Evolutionary conservation across 768 basidiomycete genomes (phyloP).

Genomic region (Lepiota venenata): DNA sequence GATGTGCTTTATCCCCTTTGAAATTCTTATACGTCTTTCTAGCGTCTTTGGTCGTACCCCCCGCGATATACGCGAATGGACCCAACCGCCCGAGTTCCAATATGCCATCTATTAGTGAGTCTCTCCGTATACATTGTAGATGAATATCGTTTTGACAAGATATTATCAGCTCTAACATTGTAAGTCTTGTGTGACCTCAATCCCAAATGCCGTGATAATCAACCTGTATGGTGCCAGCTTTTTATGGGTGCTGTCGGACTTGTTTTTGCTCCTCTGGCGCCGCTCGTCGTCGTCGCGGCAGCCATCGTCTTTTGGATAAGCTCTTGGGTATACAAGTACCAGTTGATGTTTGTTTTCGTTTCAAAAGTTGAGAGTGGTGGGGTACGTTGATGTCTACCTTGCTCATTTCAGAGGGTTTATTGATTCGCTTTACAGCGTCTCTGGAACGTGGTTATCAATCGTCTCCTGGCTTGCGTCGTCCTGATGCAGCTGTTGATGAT

Average conservation of each 20-base stretch:
- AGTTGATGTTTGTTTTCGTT: slow-evolving; percentile 91
- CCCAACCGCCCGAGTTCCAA: slow-evolving; percentile 86
- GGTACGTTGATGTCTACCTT: slow-evolving; percentile 40
- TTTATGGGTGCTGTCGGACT: slow-evolving; percentile 94
- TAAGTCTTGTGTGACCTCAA: slow-evolving; percentile 26
- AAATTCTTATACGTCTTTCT: not conserved
- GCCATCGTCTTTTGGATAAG: slow-evolving; percentile 85
- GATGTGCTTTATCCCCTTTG: not conserved
- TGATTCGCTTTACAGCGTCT: slow-evolving; percentile 53
- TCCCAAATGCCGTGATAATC: not conserved
- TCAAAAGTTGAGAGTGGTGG: slow-evolving; percentile 93
- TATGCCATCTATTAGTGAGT: slow-evolving; percentile 83
- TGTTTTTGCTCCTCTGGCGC: slow-evolving; percentile 93
- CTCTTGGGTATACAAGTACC: slow-evolving; percentile 92
- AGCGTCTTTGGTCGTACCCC: slow-evolving; percentile 87
- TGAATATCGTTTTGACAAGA: slow-evolving; percentile 5
- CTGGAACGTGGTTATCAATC: slow-evolving; percentile 94
- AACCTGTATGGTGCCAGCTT: slow-evolving; percentile 36
- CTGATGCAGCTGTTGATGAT: slow-evolving; percentile 88
- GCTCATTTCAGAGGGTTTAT: slow-evolving; percentile 7
- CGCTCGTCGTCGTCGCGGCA: slow-evolving; percentile 81
- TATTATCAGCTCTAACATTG: slow-evolving; percentile 48
- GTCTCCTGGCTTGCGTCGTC: slow-evolving; percentile 71
- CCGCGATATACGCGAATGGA: slow-evolving; percentile 87
- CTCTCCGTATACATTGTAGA: slow-evolving; percentile 11